Base-by-base conservation (phyloP, 2,329 filamentous ascomycete genomes). In the Seiridium cupressi region DNA sequence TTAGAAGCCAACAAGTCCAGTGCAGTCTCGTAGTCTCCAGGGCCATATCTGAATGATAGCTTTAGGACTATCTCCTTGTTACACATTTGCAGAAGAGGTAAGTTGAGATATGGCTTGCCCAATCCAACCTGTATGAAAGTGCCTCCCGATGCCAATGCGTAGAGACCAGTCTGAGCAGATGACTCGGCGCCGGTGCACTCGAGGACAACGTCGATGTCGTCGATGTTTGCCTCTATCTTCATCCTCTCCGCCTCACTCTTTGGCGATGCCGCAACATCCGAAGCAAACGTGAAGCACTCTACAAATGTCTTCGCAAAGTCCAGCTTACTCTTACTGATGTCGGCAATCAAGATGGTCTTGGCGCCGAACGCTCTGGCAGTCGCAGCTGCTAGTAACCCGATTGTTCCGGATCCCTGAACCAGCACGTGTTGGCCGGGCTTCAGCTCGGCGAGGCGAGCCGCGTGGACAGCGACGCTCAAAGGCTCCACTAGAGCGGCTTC, bases 31-130 rank as follows among this genome's bases (percentile, higher is more conserved):
- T n/a, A 48, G n/a, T 48, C 46, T 6, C 46, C 46, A n/a, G 9
- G 8, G 13, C 46, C 46, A n/a, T 48, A 48, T 11, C 46, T 9
- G 26, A n/a, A 48, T 10, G 13, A n/a, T 7, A 7, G 8, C 26
- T 48, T 48, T 7, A 18, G 8, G 6, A 7, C 18, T 7, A 48
- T 31, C 26, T 56, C 54, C 10, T 40, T 35, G 36, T 56, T 3
- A n/a, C 54, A 44, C 5, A 56, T 31, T 44, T 44, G 18, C 13
- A 40, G 26, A 26, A 56, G 44, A 26, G 54, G 54, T 26, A 56
- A 56, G 13, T 40, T 31, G 36, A 56, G 44, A 18, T 56, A 44
- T 11, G 36, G 36, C 54, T 56, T 56, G 54, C 54, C 54, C 38
- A 56, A 36, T 26, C 54, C 54, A 31, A 31, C 54, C 18, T 56